A percentile compares a stretch with the other conserved stretches of the same genome.
Conservation (phyloP, 225 moss, liverwort and hornwort genomes). For the Marchantia polymorpha region DNA sequence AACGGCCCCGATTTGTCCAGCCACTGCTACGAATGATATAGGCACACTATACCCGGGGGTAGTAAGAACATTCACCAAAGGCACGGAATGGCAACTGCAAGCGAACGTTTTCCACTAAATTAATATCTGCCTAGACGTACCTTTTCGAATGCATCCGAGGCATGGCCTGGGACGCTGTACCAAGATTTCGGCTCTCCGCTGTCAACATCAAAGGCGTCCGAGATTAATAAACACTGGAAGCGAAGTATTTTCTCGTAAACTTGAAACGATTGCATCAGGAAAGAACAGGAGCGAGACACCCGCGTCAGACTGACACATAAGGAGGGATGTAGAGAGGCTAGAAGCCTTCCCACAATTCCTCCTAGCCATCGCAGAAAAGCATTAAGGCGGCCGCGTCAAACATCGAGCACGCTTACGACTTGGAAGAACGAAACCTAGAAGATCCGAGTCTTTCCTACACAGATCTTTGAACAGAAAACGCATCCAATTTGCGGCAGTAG, state of each 20-base stretch:
- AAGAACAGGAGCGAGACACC: background rate
- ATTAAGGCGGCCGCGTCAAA: background rate
- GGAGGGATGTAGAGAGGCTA: background rate
- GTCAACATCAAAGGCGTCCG: slow-evolving; percentile 16
- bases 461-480: background rate
- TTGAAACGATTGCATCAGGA: background rate
- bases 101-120: background rate
- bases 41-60: background rate
- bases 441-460: background rate
- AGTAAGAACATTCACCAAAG: background rate
- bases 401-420: background rate
- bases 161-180: slow-evolving; percentile 94
- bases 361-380: background rate
- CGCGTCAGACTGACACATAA: background rate
- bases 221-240: background rate
- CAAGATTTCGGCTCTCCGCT: slow-evolving; percentile 96
- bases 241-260: background rate
- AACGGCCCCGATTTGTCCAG: background rate
- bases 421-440: background rate
- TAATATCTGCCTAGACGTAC: slow-evolving; percentile 29
- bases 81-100: background rate
- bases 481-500: background rate
- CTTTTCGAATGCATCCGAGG: slow-evolving; percentile 85
- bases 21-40: background rate
- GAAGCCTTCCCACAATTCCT: background rate